These are phyloP conservation scores for Cystobasidium onofrii DNA, from an alignment of 768 basidiomycete species.

Conservation along the genomic window DNA sequence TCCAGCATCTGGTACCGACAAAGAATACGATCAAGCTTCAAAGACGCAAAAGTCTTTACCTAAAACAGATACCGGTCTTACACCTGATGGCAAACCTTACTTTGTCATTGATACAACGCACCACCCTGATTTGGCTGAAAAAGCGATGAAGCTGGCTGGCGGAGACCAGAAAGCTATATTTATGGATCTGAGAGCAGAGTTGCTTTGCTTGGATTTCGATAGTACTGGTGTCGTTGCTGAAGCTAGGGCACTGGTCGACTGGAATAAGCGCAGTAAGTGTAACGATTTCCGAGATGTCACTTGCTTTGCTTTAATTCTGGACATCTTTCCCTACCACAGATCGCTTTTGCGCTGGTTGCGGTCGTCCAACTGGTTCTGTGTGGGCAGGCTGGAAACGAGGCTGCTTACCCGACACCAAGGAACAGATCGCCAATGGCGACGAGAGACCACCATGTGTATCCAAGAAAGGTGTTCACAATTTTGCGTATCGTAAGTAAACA, in stretches of 20 bases:
- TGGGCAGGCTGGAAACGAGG: constrained; percentile 96
- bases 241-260: constrained; percentile 76
- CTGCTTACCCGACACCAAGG: constrained; percentile 53
- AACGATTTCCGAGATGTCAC: constrained; percentile 42
- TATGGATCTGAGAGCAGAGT: constrained; percentile 60
- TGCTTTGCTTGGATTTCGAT: constrained; percentile 54
- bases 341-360: constrained; percentile 84
- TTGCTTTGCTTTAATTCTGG: background rate
- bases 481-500: constrained; percentile 43
- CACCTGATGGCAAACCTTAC: constrained; percentile 65
- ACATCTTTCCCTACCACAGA: background rate
- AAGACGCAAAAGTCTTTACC: constrained; percentile 54
- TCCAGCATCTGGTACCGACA: constrained; percentile 50
- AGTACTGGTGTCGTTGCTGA: constrained; percentile 68
- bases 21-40: constrained; percentile 27
- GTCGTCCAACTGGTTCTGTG: constrained; percentile 66
- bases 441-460: constrained; percentile 33
- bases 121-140: constrained; percentile 34
- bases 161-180: constrained; percentile 51
- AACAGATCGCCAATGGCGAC: constrained; percentile 7
- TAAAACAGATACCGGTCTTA: constrained; percentile 50
- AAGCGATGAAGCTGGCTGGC: constrained; percentile 34
- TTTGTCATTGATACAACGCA: constrained; percentile 71
- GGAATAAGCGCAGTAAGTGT: constrained; percentile 81
- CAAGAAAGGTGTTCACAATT: constrained; percentile 81